phyloP scores from a whole-genome alignment of 2,329 filamentous ascomycete species.

The Fusarium sp. region DNA sequence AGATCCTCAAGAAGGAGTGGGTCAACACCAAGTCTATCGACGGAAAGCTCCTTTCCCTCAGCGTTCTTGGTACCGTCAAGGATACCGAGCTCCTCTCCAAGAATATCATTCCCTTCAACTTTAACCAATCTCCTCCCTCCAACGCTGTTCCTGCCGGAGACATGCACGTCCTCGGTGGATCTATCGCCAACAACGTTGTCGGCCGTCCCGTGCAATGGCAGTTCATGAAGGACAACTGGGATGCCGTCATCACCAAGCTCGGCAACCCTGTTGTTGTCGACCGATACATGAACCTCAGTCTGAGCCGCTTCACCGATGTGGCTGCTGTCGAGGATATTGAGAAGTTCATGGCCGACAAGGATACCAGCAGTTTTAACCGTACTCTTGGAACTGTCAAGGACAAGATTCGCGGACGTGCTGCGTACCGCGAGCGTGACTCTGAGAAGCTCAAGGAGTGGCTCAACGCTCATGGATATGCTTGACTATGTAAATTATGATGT shows the following conservation, averaged over 20 bases:
- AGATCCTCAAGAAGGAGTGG: slow-evolving; percentile 87
- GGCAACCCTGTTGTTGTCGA: slow-evolving; percentile 89
- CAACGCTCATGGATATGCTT: slow-evolving; percentile 58
- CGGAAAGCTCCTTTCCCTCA: slow-evolving; percentile 86
- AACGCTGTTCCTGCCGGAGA: slow-evolving; percentile 85
- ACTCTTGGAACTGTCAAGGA: slow-evolving; percentile 88
- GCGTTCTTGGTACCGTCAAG: slow-evolving; percentile 79
- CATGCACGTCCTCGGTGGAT: slow-evolving; percentile 82
- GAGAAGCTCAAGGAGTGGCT: slow-evolving; percentile 83
- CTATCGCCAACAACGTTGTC: slow-evolving; percentile 77
- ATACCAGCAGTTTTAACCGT: slow-evolving; percentile 87
- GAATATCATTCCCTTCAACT: slow-evolving; percentile 81
- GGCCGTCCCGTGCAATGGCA: slow-evolving; percentile 84
- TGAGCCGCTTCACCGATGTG: slow-evolving; percentile 81
- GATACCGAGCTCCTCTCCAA: slow-evolving; percentile 73
- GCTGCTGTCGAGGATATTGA: slow-evolving; percentile 80
- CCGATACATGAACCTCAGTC: slow-evolving; percentile 81
- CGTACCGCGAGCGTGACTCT: slow-evolving; percentile 83
- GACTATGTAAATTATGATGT: slow-evolving; percentile 46
- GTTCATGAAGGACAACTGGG: slow-evolving; percentile 88
- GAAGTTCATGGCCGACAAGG: slow-evolving; percentile 86
- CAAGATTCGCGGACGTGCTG: slow-evolving; percentile 83
- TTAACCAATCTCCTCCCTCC: slow-evolving; percentile 68
- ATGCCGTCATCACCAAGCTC: slow-evolving; percentile 75
- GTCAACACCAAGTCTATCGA: slow-evolving; percentile 85